Conservation (phyloP, 139 green algal genomes). For the Dunaliella sp. region DNA sequence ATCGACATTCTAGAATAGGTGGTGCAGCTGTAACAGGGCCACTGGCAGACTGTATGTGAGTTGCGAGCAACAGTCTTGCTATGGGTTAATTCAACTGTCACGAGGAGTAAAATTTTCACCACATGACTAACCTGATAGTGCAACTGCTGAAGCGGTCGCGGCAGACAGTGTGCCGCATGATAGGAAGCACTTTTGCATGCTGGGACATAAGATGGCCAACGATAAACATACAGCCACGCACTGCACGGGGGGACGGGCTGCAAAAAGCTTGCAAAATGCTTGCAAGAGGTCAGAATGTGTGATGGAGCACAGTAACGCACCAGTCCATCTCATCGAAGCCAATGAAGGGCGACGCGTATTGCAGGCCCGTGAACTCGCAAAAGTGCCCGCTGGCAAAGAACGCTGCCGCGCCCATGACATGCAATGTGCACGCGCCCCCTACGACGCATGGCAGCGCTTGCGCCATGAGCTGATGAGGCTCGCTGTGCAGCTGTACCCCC, state of each 20-base stretch:
- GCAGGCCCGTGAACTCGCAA: conserved; percentile 87
- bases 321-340: conserved; percentile 75
- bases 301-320: too few relatives aligned
- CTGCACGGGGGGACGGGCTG: neutral
- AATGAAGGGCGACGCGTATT: conserved; percentile 87
- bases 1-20: too few relatives aligned
- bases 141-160: too few relatives aligned
- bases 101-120: too few relatives aligned
- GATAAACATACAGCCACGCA: conserved; percentile 12
- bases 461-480: neutral
- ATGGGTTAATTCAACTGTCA: too few relatives aligned
- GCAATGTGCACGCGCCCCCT: neutral
- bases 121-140: too few relatives aligned
- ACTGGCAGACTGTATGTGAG: too few relatives aligned
- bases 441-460: neutral
- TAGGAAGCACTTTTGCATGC: neutral
- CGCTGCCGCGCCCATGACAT: conserved; percentile 12
- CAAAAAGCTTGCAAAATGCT: neutral
- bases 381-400: conserved; percentile 87
- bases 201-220: neutral
- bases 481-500: neutral
- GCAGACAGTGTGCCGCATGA: too few relatives aligned
- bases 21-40: too few relatives aligned
- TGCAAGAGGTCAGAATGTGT: too few relatives aligned
- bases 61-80: too few relatives aligned